Base-by-base conservation (phyloP, 179 eudicot genomes). In the Silene coronaria region DNA sequence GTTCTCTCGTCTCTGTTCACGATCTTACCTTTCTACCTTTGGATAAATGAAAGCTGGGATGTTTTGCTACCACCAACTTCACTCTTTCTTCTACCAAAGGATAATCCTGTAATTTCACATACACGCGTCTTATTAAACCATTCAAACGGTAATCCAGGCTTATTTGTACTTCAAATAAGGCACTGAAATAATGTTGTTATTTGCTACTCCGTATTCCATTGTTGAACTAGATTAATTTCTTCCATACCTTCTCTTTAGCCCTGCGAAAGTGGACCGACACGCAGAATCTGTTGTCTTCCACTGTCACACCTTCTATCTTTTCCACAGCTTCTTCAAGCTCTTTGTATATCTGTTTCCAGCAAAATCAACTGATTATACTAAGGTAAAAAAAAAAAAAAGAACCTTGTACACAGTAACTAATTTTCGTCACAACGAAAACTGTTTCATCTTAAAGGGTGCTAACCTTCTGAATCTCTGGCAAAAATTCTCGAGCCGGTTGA, bases 201-300 rank as follows among this genome's bases (percentile, higher is more conserved):
- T 38, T 10, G 46, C 10, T 38, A 38, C 46, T 38, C 13, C 13
- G 2, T 38, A 36, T 36, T 6, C 42, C 8, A 6, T 36, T 6
- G 42, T 36, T 1, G 11, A 6, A 36, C 42, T 36, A 6, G 42
- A 6, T 36, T 36, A 3, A 36, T 2, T 60, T 48, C 0, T 21
- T n/a, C 5, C 34, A 19, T 75, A 91, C 99, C 90, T 91, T 72
- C 45, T 80, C 80, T 28, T 78, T 65, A 62, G 89, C 99, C 58
- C 88, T 87, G 8, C 99, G 86, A 61, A 84, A 89, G 76, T 95
- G 99, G 12, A 95, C 97, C 7, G 99, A 95, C 27, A 88, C 73
- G 57, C 93, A 92, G 69, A 90, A 95, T 71, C 86, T 90, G 58
- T 95, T 95, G 83, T 95, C 96, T 85, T 95, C 99, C 4, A 95